A percentile compares a stretch with the other conserved stretches of the same genome.
Conservation (phyloP, 305 asterid genomes). For the Fraxinus ornus region DNA sequence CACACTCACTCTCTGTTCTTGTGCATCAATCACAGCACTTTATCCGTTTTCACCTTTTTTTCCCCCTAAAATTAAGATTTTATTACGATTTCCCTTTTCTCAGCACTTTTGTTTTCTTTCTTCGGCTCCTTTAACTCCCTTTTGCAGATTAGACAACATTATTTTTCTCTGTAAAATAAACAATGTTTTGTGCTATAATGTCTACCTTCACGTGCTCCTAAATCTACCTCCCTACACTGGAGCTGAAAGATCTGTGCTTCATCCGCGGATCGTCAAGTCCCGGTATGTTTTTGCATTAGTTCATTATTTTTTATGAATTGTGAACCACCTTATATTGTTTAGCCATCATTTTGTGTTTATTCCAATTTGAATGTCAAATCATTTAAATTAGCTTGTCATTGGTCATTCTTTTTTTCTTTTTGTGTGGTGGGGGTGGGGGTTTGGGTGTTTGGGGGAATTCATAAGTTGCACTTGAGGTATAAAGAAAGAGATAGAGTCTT, state of each 20-base stretch:
- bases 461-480: neutral
- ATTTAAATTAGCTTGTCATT: neutral
- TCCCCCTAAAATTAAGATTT: no score
- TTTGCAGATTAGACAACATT: slow-evolving; percentile 20
- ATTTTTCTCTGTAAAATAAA: neutral
- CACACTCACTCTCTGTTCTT: neutral
- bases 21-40: neutral
- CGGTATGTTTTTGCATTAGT: slow-evolving; percentile 19
- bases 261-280: slow-evolving; percentile 7
- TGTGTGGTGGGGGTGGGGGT: neutral
- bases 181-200: slow-evolving; percentile 8
- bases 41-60: slow-evolving; percentile 20
- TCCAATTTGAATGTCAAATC: neutral
- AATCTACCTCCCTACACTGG: neutral
- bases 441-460: no score
- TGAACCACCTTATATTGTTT: neutral
- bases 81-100: neutral
- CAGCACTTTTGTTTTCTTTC: slow-evolving; percentile 30
- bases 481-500: neutral
- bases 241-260: slow-evolving; percentile 37
- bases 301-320: neutral
- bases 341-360: neutral
- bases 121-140: slow-evolving; percentile 22
- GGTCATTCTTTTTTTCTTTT: neutral
- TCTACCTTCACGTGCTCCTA: slow-evolving; percentile 12